A percentile compares a stretch with the other conserved stretches of the same genome.
Evolutionary conservation across 768 basidiomycete species (phyloP).

Genomic region (Mycena alexandri): DNA sequence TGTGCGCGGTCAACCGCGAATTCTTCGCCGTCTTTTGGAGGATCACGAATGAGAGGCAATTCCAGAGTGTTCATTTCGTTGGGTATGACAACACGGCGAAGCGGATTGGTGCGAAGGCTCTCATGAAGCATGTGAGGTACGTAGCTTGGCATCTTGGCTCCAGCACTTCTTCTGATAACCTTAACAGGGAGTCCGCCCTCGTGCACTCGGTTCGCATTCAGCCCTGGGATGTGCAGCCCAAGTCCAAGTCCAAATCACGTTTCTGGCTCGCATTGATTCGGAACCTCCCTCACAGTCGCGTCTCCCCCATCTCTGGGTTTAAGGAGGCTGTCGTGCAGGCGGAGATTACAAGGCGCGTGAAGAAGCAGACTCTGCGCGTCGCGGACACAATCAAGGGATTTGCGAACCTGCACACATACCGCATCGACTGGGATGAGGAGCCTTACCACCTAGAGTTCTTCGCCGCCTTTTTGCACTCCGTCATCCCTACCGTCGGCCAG

Average conservation of each 20-base stretch:
- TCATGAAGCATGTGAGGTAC: slow-evolving; percentile 47
- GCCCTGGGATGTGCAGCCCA: slow-evolving; percentile 56
- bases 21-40: slow-evolving; percentile 38
- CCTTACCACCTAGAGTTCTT: slow-evolving; percentile 54
- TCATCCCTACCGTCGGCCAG: slow-evolving; percentile 48
- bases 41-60: slow-evolving; percentile 43
- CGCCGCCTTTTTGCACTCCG: slow-evolving; percentile 51
- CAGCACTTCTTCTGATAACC: slow-evolving; percentile 1
- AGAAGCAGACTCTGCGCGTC: slow-evolving; percentile 52
- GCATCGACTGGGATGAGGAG: slow-evolving; percentile 55
- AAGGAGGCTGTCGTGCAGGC: slow-evolving; percentile 47
- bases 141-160: slow-evolving; percentile 24
- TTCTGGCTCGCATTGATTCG: slow-evolving; percentile 45
- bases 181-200: slow-evolving; percentile 42
- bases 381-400: slow-evolving; percentile 49
- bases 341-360: slow-evolving; percentile 50
- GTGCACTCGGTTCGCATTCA: slow-evolving; percentile 52
- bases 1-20: slow-evolving; percentile 44
- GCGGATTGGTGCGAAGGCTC: slow-evolving; percentile 47
- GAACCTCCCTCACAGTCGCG: slow-evolving; percentile 47
- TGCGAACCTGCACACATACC: slow-evolving; percentile 51
- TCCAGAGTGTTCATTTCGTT: slow-evolving; percentile 39
- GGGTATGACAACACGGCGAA: slow-evolving; percentile 42
- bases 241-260: slow-evolving; percentile 20
- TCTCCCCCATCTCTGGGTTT: slow-evolving; percentile 44